Conservation (phyloP, 2,329 filamentous ascomycete species). For the Gnomoniopsis sp. region DNA sequence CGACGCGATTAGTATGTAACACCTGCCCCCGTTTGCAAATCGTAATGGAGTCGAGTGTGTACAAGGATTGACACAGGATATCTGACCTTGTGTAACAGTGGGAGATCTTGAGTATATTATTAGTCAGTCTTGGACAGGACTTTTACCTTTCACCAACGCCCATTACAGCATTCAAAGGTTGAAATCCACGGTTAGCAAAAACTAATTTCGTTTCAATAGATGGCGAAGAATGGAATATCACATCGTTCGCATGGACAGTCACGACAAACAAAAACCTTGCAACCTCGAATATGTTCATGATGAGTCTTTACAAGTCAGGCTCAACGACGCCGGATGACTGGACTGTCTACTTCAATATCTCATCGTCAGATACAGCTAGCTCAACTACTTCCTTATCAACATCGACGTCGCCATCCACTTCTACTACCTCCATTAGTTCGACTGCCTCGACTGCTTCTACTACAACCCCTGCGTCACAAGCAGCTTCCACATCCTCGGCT, state of each 20-base stretch:
- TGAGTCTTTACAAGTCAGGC: background rate
- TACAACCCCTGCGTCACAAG: background rate
- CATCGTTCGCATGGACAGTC: background rate
- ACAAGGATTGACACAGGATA: background rate
- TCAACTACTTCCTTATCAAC: background rate
- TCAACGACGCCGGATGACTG: background rate
- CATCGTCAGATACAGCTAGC: background rate
- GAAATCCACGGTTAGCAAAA: too few species aligned
- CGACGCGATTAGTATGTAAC: background rate
- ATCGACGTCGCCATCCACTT: background rate
- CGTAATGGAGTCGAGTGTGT: background rate
- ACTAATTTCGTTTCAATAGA: background rate
- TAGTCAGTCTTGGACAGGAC: background rate
- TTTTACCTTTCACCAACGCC: background rate
- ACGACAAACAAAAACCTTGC: background rate
- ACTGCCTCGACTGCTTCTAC: background rate
- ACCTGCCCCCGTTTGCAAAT: background rate
- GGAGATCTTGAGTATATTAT: background rate
- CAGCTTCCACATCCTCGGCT: background rate
- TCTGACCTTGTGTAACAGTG: background rate
- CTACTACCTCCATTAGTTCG: background rate
- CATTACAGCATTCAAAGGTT: too few species aligned
- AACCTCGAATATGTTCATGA: background rate
- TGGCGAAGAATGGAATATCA: background rate
- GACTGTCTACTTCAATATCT: background rate